Evolutionary conservation across 345 rosid species (phyloP).

Genomic region (Arabidopsis arenosa): DNA sequence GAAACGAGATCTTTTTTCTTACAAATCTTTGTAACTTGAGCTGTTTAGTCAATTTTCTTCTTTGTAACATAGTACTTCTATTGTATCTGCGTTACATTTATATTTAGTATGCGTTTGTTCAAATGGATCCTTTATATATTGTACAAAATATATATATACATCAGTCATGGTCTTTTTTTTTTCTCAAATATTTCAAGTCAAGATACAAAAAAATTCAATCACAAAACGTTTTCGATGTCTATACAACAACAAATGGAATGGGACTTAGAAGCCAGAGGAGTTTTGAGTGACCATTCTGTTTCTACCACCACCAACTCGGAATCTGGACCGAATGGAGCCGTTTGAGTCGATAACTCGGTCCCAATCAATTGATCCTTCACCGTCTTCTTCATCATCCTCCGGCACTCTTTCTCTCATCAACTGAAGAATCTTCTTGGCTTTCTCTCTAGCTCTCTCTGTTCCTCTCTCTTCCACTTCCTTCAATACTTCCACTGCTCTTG

Average conservation of each 20-base stretch:
- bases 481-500: slow-evolving; percentile 63
- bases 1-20: neutral
- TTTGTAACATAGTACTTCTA: slow-evolving; percentile 21
- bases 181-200: slow-evolving; percentile 2
- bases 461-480: slow-evolving; percentile 62
- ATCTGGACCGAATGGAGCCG: slow-evolving; percentile 52
- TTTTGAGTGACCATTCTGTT: slow-evolving; percentile 37
- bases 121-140: neutral
- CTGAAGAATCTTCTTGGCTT: slow-evolving; percentile 67
- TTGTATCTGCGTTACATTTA: neutral
- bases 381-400: slow-evolving; percentile 45
- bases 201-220: slow-evolving; percentile 31
- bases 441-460: slow-evolving; percentile 63
- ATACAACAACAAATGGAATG: slow-evolving; percentile 32
- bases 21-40: slow-evolving; percentile 14
- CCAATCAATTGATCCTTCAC: slow-evolving; percentile 53
- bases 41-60: slow-evolving; percentile 1
- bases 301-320: slow-evolving; percentile 50
- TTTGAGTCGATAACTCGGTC: slow-evolving; percentile 57
- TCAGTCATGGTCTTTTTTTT: neutral
- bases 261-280: slow-evolving; percentile 38
- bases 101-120: neutral
- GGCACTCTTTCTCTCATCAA: slow-evolving; percentile 56
- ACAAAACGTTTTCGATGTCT: slow-evolving; percentile 17
- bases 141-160: slow-evolving; percentile 19